Conservation (phyloP, 495 filamentous ascomycete species). For the Daldinia decipiens region DNA sequence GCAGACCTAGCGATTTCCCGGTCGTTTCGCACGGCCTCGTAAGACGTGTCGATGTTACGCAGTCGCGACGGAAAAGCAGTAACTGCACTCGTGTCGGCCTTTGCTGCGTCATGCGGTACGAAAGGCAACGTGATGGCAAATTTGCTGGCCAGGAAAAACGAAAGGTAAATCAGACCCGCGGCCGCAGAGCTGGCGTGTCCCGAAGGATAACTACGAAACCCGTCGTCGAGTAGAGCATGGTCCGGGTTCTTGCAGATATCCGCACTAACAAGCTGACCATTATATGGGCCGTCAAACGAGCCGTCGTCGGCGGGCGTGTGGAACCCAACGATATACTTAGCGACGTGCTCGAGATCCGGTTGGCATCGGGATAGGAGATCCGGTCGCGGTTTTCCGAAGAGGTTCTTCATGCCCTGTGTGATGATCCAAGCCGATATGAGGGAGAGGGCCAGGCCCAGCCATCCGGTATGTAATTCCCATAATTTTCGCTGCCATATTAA, state of each 20-base stretch:
- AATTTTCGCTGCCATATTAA: constrained; percentile 77
- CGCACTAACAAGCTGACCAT: constrained; percentile 68
- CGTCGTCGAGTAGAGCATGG: constrained; percentile 75
- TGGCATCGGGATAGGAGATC: constrained; percentile 79
- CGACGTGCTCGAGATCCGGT: constrained; percentile 61
- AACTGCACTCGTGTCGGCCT: constrained; percentile 47
- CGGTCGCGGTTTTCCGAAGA: constrained; percentile 85
- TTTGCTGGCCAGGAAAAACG: constrained; percentile 73
- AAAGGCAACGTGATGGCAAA: constrained; percentile 68
- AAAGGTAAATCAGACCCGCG: constrained; percentile 80
- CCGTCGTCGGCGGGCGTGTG: constrained; percentile 52
- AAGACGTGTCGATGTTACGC: constrained; percentile 38
- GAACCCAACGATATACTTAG: constrained; percentile 56
- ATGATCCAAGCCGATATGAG: constrained; percentile 76
- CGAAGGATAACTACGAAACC: constrained; percentile 86
- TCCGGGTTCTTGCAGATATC: constrained; percentile 77
- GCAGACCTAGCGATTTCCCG: constrained; percentile 30
- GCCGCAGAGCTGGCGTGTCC: constrained; percentile 73
- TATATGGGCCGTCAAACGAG: constrained; percentile 46
- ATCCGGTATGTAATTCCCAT: constrained; percentile 86
- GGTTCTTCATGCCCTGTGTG: constrained; percentile 85
- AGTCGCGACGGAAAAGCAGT: constrained; percentile 63
- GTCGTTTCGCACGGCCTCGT: constrained; percentile 41
- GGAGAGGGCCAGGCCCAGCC: constrained; percentile 76
- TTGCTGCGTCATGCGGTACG: constrained; percentile 57